Evolutionary conservation across 2,329 filamentous ascomycete genomes (phyloP).

Genomic region (Epichloe typhina): DNA sequence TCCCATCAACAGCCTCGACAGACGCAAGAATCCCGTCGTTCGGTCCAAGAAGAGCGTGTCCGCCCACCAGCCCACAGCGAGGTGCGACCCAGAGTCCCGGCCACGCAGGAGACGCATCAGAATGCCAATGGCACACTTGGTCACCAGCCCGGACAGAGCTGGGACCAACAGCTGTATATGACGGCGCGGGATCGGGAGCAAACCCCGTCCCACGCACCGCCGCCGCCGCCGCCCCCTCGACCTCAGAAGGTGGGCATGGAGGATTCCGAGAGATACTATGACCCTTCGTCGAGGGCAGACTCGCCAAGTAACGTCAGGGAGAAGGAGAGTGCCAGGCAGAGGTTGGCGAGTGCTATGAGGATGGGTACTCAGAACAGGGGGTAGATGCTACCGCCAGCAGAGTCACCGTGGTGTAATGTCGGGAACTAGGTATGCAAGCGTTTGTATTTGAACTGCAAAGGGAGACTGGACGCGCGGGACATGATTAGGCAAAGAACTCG

Average conservation of each 20-base stretch:
- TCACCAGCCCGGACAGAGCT: slow-evolving; percentile 9
- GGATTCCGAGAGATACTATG: slow-evolving; percentile 21
- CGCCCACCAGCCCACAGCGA: background rate
- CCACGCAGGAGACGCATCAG: slow-evolving; percentile 11
- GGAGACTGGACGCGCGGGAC: no score
- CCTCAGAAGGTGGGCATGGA: slow-evolving; percentile 24
- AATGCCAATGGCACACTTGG: slow-evolving; percentile 10
- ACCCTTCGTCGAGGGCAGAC: slow-evolving; percentile 12
- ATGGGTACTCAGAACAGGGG: slow-evolving; percentile 8
- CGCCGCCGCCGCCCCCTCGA: slow-evolving; percentile 24
- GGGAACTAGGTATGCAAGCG: no score
- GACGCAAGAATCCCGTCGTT: slow-evolving; percentile 2
- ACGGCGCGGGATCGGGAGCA: slow-evolving; percentile 17
- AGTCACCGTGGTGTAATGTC: no score
- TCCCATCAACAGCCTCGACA: slow-evolving; percentile 6
- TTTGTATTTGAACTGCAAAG: no score
- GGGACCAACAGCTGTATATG: slow-evolving; percentile 6
- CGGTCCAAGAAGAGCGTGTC: slow-evolving; percentile 3
- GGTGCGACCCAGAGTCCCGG: slow-evolving; percentile 10
- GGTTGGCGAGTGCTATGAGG: slow-evolving; percentile 21
- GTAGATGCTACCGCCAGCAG: background rate
- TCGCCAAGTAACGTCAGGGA: slow-evolving; percentile 7
- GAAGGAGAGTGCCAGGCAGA: slow-evolving; percentile 20
- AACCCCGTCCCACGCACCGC: slow-evolving; percentile 16
- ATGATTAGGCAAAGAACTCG: no score